Base-by-base conservation (phyloP, 371 early-diverging fungal genomes). In the Apophysomyces elegans region DNA sequence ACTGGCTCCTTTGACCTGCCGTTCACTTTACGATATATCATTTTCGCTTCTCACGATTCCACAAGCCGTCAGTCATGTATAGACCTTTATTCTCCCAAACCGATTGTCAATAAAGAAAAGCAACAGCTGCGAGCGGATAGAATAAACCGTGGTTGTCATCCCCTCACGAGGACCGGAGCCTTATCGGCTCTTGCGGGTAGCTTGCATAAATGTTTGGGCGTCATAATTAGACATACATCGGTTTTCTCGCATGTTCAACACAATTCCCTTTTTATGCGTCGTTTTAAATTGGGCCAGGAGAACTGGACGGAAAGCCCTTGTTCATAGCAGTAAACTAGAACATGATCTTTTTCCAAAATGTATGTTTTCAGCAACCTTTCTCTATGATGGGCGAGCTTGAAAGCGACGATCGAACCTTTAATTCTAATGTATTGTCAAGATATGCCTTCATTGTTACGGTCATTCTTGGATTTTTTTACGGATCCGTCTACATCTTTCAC, bases 401-500 rank as follows among this genome's bases (percentile, higher is more conserved):
- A 21, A 18, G 54, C 4, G 8, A 50, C 21, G 11, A 6, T 8
- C 21, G 21, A 50, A 0, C 18, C 32, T 26, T 26, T 26, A 26
- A 50, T 21, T 21, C 21, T 21, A 6, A 21, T 18, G 54, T 21
- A 26, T 21, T 6, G n/a, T 18, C 54, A 26, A 9, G 21, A 4
- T 56, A 64, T 36, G 7, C 63, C 7, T 66, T 59, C n/a, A 59
- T 67, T 32, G 11, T 62, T 12, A 36, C 47, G 26, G 18, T 54
- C n/a, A 37, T 59, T 21, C 47, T 71, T n/a, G 14, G 43, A 32
- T 32, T 45, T 5, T 59, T 67, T 21, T 71, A 71, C 39, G 18
- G 39, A 12, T 9, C 13, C 18, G 67, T 64, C 3, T 71, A 64
- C 37, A 35, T 66, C 9, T 16, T 26, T 7, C 59, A 61, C 5